phyloP scores from a whole-genome alignment of 257 asterid genomes.

The Solanum ahanhuiri region DNA sequence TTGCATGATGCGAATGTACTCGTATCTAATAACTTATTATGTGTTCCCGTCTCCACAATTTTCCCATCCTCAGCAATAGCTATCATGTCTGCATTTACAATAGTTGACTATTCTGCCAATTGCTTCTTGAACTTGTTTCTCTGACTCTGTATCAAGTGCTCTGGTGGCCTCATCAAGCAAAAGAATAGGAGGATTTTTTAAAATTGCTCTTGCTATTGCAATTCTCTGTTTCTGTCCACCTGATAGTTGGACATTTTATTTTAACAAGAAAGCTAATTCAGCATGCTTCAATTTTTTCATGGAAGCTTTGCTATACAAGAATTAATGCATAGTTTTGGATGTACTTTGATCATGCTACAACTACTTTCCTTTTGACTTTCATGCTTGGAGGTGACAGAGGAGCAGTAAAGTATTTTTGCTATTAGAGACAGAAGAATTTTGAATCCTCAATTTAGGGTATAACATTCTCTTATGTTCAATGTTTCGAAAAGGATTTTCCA shows the following conservation, averaged over 20 bases:
- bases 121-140: slow-evolving; percentile 75
- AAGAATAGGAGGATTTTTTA: slow-evolving; percentile 69
- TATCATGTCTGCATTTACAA: slow-evolving; percentile 61
- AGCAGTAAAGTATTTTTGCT: background rate
- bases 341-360: background rate
- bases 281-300: background rate
- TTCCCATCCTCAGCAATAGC: slow-evolving; percentile 56
- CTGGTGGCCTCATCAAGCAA: slow-evolving; percentile 89
- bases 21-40: slow-evolving; percentile 27
- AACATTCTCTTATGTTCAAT: background rate
- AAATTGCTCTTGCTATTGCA: slow-evolving; percentile 78
- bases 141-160: slow-evolving; percentile 85
- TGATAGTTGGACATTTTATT: slow-evolving; percentile 41
- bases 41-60: slow-evolving; percentile 54
- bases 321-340: background rate
- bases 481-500: background rate
- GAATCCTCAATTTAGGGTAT: background rate
- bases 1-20: slow-evolving; percentile 38
- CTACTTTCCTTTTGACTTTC: background rate
- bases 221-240: slow-evolving; percentile 94
- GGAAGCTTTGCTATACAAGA: background rate
- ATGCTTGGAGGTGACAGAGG: background rate
- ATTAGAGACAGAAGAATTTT: background rate
- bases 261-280: slow-evolving; percentile 12
- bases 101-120: slow-evolving; percentile 69